phyloP scores from a whole-genome alignment of 192 early-diverging fungal species.

The Dissophora ornata region DNA sequence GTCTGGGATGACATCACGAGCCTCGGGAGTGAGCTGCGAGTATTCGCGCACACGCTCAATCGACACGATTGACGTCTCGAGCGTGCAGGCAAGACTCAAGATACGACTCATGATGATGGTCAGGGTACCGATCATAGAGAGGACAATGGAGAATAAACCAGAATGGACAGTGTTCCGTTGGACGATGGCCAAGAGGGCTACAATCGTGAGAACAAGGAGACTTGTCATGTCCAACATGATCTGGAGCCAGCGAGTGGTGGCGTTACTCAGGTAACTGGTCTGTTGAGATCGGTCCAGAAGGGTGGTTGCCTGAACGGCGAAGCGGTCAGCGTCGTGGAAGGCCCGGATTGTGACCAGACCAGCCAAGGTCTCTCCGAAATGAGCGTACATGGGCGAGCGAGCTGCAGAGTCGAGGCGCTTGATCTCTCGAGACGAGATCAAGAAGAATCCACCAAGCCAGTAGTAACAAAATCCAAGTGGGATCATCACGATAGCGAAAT shows the following conservation, averaged over 20 bases:
- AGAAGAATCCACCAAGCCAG: conserved; percentile 61
- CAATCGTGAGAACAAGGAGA: conserved; percentile 76
- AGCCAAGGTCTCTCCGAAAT: conserved; percentile 67
- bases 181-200: conserved; percentile 75
- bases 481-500: conserved; percentile 16
- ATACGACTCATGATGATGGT: conserved; percentile 84
- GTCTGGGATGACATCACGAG: conserved; percentile 74
- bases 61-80: conserved; percentile 75
- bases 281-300: conserved; percentile 80
- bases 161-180: conserved; percentile 62
- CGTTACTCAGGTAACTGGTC: conserved; percentile 76
- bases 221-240: conserved; percentile 83
- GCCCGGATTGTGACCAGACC: conserved; percentile 74
- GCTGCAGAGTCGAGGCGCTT: conserved; percentile 82
- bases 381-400: conserved; percentile 76
- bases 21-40: conserved; percentile 77
- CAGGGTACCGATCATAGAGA: conserved; percentile 71
- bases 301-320: conserved; percentile 71
- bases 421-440: conserved; percentile 73
- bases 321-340: conserved; percentile 72
- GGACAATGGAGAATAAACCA: conserved; percentile 63
- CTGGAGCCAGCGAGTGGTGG: conserved; percentile 71
- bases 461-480: conserved; percentile 41
- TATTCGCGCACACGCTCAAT: conserved; percentile 87
- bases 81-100: conserved; percentile 78